These are phyloP conservation scores for Pseudozyma pruni DNA, from an alignment of 1,284 basidiomycete genomes.

Conservation along the genomic window DNA sequence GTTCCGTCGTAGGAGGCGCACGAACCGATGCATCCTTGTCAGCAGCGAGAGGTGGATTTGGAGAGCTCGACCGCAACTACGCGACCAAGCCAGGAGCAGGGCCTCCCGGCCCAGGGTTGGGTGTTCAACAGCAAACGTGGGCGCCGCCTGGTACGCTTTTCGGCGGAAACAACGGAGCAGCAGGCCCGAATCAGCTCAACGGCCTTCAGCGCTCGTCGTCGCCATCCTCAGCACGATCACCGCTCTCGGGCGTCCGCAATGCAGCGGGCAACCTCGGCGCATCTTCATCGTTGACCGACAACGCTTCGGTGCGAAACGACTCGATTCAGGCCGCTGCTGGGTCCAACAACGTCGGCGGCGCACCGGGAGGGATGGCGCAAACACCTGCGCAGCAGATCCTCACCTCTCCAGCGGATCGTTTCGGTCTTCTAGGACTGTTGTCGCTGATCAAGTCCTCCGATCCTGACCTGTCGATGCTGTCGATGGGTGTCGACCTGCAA, in stretches of 20 bases:
- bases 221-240: constrained; percentile 44
- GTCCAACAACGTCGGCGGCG: too few relatives aligned
- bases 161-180: constrained; percentile 15
- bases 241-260: constrained; percentile 41
- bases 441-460: constrained; percentile 92
- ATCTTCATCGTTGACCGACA: constrained; percentile 43
- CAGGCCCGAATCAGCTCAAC: constrained; percentile 48
- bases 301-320: constrained; percentile 31
- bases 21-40: constrained; percentile 44
- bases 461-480: constrained; percentile 83
- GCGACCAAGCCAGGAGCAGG: constrained; percentile 53
- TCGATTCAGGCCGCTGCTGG: constrained; percentile 10
- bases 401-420: constrained; percentile 91
- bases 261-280: constrained; percentile 32
- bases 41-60: constrained; percentile 60
- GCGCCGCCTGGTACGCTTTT: constrained; percentile 41
- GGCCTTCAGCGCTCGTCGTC: constrained; percentile 42
- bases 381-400: constrained; percentile 93
- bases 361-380: constrained; percentile 42
- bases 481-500: constrained; percentile 90
- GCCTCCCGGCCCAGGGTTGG: constrained; percentile 34
- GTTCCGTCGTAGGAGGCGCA: constrained; percentile 40
- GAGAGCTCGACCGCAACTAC: constrained; percentile 58
- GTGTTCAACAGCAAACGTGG: constrained; percentile 51
- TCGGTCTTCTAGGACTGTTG: constrained; percentile 88